phyloP scores from a whole-genome alignment of 1,284 basidiomycete species.

The Exobasidium cylindrosporum region DNA sequence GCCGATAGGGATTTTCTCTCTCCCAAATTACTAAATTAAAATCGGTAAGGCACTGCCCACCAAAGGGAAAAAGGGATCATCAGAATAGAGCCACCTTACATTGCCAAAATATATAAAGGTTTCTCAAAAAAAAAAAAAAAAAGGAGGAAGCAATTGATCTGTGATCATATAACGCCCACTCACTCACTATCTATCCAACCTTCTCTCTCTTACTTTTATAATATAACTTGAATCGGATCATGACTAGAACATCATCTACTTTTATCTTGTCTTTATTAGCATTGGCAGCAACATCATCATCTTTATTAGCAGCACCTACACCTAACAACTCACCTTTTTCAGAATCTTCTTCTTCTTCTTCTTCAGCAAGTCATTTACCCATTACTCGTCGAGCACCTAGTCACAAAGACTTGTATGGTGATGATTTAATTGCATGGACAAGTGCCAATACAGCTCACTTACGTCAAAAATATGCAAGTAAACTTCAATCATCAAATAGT shows the following conservation, averaged over 20 bases:
- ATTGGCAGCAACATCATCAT: neutral
- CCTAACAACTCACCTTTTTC: no score
- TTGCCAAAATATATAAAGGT: no score
- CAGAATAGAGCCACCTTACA: no score
- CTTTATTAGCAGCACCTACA: neutral
- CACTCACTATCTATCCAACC: neutral
- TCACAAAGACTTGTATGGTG: slow-evolving; percentile 18
- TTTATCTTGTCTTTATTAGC: neutral
- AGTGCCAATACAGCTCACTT: slow-evolving; percentile 31
- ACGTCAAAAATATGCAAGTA: slow-evolving; percentile 30
- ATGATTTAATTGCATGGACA: slow-evolving; percentile 35
- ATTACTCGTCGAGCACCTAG: neutral
- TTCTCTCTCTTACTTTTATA: neutral
- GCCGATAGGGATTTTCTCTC: no score
- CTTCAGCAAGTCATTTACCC: neutral
- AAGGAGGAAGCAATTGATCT: no score
- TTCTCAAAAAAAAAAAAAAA: no score
- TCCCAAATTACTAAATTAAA: no score
- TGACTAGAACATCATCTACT: neutral
- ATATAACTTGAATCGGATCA: no score
- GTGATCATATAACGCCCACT: neutral
- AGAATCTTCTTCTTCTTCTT: no score
- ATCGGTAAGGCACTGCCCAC: no score
- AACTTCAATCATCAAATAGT: neutral
- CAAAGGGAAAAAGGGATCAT: no score